Conservation (phyloP, 306 rosid species). For the Fagus sylvatica region DNA sequence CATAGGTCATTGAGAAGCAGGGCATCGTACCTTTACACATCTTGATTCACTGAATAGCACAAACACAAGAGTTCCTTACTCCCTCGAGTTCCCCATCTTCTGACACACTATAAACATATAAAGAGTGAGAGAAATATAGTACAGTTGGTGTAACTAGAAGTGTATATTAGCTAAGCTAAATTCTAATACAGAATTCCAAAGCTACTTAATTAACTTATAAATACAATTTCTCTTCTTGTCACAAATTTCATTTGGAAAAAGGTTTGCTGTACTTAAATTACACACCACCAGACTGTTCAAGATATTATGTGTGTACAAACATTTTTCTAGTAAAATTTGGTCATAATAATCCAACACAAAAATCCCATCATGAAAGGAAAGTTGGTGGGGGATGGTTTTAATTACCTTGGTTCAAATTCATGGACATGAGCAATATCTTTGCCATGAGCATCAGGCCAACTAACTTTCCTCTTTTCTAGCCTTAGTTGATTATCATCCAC, state of each 20-base stretch:
- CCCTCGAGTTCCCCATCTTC: constrained; percentile 44
- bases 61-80: constrained; percentile 44
- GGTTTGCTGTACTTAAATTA: not conserved
- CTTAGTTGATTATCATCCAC: constrained; percentile 14
- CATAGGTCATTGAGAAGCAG: not conserved
- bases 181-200: not conserved
- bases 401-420: constrained; percentile 44
- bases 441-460: constrained; percentile 50
- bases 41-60: constrained; percentile 37
- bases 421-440: constrained; percentile 47
- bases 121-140: not conserved
- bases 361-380: constrained; percentile 4
- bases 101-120: constrained; percentile 25
- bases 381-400: not conserved
- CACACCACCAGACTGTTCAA: not conserved
- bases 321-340: not conserved
- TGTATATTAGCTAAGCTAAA: not conserved
- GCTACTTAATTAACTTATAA: too few species aligned
- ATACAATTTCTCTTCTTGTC: not conserved
- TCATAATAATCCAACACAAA: not conserved
- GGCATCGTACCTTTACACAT: constrained; percentile 3
- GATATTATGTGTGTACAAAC: not conserved
- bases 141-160: not conserved
- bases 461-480: constrained; percentile 39
- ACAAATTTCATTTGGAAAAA: constrained; percentile 11